Evolutionary conservation across 2,329 filamentous ascomycete species (phyloP).

Genomic region (Paraconiothyrium sp.): DNA sequence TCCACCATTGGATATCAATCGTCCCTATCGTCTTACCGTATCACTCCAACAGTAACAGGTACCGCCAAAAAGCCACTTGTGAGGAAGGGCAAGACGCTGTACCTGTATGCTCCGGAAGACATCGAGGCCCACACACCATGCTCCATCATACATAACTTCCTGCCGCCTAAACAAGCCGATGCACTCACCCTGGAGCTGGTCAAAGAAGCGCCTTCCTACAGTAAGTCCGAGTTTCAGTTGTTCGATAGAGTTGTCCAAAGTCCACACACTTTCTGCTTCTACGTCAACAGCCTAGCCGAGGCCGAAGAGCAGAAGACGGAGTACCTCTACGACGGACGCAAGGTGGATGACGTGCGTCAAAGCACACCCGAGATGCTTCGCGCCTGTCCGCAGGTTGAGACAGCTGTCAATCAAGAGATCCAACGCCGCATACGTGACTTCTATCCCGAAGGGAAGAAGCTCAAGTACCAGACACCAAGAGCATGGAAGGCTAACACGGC

Average conservation of each 20-base stretch:
- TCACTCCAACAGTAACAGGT: slow-evolving; percentile 19
- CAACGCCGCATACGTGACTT: slow-evolving; percentile 71
- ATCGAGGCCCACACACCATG: slow-evolving; percentile 87
- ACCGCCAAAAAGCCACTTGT: slow-evolving; percentile 61
- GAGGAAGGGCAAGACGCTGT: slow-evolving; percentile 82
- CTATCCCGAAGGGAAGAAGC: slow-evolving; percentile 76
- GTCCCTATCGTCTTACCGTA: slow-evolving; percentile 46
- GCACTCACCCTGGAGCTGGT: slow-evolving; percentile 79
- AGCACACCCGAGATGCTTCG: slow-evolving; percentile 77
- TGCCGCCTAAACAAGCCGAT: slow-evolving; percentile 76
- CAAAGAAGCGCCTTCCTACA: slow-evolving; percentile 75
- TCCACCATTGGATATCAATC: slow-evolving; percentile 55
- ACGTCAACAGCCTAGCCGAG: slow-evolving; percentile 78
- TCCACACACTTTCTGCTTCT: slow-evolving; percentile 85
- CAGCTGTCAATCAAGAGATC: slow-evolving; percentile 82
- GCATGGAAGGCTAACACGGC: slow-evolving; percentile 87
- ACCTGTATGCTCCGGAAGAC: slow-evolving; percentile 83
- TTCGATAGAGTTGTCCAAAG: slow-evolving; percentile 88
- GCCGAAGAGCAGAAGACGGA: slow-evolving; percentile 75
- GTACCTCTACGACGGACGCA: slow-evolving; percentile 85
- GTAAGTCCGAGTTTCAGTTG: slow-evolving; percentile 78
- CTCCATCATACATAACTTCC: slow-evolving; percentile 90
- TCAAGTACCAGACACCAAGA: slow-evolving; percentile 77
- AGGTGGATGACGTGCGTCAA: slow-evolving; percentile 77
- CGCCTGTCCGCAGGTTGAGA: slow-evolving; percentile 75